Conservation (phyloP, 768 basidiomycete genomes). For the Rhizopogon sp. region DNA sequence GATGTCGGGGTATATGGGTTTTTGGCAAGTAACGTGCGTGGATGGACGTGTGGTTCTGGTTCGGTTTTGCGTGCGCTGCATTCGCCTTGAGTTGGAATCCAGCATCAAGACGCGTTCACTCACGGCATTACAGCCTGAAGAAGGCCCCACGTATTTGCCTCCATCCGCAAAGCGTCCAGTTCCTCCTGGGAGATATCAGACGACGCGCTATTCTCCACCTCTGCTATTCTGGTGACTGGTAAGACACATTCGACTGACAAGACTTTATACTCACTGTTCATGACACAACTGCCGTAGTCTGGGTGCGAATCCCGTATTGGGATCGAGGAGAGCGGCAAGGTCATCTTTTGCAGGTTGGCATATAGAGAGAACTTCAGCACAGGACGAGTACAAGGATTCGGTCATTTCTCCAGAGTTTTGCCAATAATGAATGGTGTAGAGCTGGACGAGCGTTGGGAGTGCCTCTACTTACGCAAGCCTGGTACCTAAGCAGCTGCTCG, state of each 20-base stretch:
- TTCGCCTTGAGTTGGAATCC: not conserved
- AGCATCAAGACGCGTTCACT: conserved; percentile 23
- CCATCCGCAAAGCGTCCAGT: conserved; percentile 60
- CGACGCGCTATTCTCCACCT: conserved; percentile 40
- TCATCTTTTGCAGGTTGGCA: conserved; percentile 55
- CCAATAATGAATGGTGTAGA: not conserved
- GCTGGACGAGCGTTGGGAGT: not conserved
- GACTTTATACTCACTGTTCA: conserved; percentile 45
- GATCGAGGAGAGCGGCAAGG: conserved; percentile 57
- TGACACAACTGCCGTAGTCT: conserved; percentile 46
- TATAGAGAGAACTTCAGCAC: conserved; percentile 59
- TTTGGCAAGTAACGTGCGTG: conserved; percentile 51
- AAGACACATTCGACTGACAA: not conserved
- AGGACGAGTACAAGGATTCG: conserved; percentile 51
- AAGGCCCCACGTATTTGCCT: conserved; percentile 79
- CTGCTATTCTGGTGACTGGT: conserved; percentile 39
- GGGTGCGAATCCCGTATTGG: conserved; percentile 67
- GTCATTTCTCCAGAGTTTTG: conserved; percentile 14
- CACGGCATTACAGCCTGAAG: conserved; percentile 75
- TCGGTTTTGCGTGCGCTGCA: conserved; percentile 66
- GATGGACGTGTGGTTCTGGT: conserved; percentile 38
- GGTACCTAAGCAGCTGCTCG: not conserved
- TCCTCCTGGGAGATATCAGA: conserved; percentile 41
- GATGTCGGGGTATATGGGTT: conserved; percentile 84
- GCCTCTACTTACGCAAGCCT: not conserved